Percentiles rank a stretch among this genome's conserved stretches.
Conservation (phyloP, 768 basidiomycete genomes). For the Tylopilus intermedius region DNA sequence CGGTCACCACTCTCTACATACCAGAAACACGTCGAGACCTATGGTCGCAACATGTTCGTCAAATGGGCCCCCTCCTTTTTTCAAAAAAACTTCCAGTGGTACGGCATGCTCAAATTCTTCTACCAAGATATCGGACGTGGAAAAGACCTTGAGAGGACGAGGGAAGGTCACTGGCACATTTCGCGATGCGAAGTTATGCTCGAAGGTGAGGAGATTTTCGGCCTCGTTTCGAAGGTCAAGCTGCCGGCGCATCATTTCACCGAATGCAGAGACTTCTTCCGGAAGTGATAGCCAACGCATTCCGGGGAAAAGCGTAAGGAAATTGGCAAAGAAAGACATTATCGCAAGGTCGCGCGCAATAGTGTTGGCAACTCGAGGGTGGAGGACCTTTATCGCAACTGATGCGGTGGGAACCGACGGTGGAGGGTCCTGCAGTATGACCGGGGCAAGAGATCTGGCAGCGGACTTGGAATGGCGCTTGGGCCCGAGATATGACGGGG, state of each 20-base stretch:
- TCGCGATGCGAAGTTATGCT: constrained; percentile 76
- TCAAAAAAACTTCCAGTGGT: constrained; percentile 81
- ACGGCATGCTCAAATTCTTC: constrained; percentile 94
- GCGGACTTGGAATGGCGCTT: constrained; percentile 50
- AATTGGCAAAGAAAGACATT: constrained; percentile 87
- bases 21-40: constrained; percentile 92
- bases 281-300: constrained; percentile 96
- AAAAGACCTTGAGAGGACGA: constrained; percentile 75
- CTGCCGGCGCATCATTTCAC: constrained; percentile 93
- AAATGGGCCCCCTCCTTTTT: constrained; percentile 88
- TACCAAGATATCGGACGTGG: constrained; percentile 76
- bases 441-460: constrained; percentile 50
- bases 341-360: constrained; percentile 90
- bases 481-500: constrained; percentile 77
- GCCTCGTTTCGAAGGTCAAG: constrained; percentile 89
- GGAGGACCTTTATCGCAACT: constrained; percentile 94
- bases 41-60: constrained; percentile 86
- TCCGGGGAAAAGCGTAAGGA: constrained; percentile 76
- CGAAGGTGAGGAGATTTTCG: constrained; percentile 79
- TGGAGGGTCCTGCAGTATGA: constrained; percentile 46
- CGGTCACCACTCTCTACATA: constrained; percentile 34
- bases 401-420: constrained; percentile 76
- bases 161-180: constrained; percentile 87
- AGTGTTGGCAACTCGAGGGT: constrained; percentile 76
- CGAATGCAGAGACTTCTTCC: constrained; percentile 93